Conservation (phyloP, 2,329 filamentous ascomycete genomes). For the Macrophomina pseudophaseolina region DNA sequence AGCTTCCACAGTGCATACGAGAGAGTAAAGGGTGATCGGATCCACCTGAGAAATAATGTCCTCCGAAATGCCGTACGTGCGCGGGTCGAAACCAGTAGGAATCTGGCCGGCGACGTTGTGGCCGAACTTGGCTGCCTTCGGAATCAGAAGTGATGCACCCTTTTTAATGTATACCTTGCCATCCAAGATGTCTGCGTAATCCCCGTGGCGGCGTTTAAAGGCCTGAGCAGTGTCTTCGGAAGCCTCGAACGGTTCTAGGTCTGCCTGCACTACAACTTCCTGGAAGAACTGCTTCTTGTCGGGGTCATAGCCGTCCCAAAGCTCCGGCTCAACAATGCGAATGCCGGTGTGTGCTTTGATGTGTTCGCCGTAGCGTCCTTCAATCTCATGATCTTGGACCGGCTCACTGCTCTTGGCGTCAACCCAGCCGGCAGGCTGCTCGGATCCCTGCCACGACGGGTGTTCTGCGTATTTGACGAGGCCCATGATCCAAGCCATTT, state of each 20-base stretch:
- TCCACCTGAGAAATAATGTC: constrained; percentile 46
- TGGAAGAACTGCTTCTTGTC: constrained; percentile 39
- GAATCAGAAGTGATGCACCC: constrained; percentile 41
- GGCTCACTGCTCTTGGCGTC: constrained; percentile 36
- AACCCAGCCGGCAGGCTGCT: constrained; percentile 36
- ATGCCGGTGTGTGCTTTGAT: constrained; percentile 44
- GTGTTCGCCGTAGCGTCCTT: constrained; percentile 38
- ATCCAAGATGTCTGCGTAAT: constrained; percentile 35
- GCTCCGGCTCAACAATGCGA: constrained; percentile 38
- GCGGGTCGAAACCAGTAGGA: constrained; percentile 43
- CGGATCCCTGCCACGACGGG: constrained; percentile 41
- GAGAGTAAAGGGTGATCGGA: constrained; percentile 40
- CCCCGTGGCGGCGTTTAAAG: constrained; percentile 40
- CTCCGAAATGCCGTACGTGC: constrained; percentile 43
- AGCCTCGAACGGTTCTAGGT: constrained; percentile 42
- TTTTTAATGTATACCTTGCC: constrained; percentile 34
- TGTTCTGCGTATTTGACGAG: constrained; percentile 90
- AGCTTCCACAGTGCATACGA: constrained; percentile 42
- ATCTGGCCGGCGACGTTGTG: constrained; percentile 42
- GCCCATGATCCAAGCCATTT: constrained; percentile 95
- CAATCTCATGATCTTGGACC: constrained; percentile 40
- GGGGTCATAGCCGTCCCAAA: constrained; percentile 34
- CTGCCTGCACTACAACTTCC: constrained; percentile 42
- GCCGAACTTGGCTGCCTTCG: constrained; percentile 37
- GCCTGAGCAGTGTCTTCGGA: constrained; percentile 37